phyloP scores from a whole-genome alignment of 306 rosid species.

The Mucuna pruriens region DNA sequence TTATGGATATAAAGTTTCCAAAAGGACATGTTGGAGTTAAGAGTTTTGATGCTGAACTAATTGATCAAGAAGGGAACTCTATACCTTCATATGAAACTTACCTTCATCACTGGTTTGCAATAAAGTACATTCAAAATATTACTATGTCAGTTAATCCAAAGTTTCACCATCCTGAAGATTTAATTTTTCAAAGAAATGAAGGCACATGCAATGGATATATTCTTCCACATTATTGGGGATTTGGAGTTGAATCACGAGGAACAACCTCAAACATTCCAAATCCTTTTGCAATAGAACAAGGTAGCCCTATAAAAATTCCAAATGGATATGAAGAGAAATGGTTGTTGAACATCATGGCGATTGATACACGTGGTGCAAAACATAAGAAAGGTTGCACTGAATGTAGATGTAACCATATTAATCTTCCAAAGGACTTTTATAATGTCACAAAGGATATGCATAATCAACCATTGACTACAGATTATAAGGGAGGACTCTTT shows the following conservation, averaged over 20 bases:
- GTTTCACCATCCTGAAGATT: background rate
- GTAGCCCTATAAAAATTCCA: background rate
- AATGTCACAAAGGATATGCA: no score
- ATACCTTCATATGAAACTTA: conserved; percentile 24
- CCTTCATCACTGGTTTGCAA: background rate
- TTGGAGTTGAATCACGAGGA: background rate
- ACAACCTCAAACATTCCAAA: background rate
- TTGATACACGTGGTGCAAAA: no score
- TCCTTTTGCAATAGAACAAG: background rate
- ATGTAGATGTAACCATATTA: no score
- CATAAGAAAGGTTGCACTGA: no score
- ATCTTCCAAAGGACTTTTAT: no score
- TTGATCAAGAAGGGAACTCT: conserved; percentile 6
- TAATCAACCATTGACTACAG: background rate
- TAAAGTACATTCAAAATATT: background rate
- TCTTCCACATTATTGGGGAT: background rate
- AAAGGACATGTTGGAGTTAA: conserved; percentile 31
- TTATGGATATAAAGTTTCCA: background rate
- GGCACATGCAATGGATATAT: background rate
- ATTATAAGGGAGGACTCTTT: background rate
- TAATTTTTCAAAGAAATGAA: background rate
- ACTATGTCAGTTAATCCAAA: background rate
- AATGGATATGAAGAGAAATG: no score
- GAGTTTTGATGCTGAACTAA: conserved; percentile 30
- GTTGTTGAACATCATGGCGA: no score